These are phyloP conservation scores for Candolleomyces eurysporus DNA, from an alignment of 768 basidiomycete genomes.

Conservation along the genomic window DNA sequence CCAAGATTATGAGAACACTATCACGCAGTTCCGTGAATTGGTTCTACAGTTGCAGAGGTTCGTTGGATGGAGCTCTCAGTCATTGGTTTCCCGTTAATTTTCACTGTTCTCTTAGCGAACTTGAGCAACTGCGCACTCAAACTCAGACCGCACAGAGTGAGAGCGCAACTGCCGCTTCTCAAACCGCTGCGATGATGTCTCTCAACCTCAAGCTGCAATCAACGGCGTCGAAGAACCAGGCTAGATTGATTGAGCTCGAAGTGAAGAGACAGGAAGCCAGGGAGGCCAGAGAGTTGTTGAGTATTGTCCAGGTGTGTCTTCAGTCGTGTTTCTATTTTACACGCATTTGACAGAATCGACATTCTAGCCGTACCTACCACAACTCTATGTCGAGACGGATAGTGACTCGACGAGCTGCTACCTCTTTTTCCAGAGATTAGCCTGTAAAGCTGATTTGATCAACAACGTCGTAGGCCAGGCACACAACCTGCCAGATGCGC, in stretches of 20 bases:
- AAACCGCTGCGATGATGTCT: conserved; percentile 92
- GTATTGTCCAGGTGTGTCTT: conserved; percentile 70
- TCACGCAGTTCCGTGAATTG: conserved; percentile 89
- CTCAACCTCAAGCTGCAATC: conserved; percentile 94
- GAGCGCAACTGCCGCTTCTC: conserved; percentile 78
- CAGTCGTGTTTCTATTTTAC: neutral
- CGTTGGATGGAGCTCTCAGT: conserved; percentile 3
- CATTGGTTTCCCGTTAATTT: neutral
- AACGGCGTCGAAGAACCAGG: conserved; percentile 86
- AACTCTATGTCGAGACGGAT: conserved; percentile 87
- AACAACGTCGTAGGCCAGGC: conserved; percentile 78
- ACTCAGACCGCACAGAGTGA: conserved; percentile 84
- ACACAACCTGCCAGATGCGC: conserved; percentile 81
- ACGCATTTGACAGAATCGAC: conserved; percentile 7
- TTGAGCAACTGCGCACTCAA: conserved; percentile 78
- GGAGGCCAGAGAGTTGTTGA: conserved; percentile 76
- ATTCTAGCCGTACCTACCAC: conserved; percentile 82
- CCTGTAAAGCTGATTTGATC: conserved; percentile 84
- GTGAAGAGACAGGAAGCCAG: conserved; percentile 80
- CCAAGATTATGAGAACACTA: conserved; percentile 84
- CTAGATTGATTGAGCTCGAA: conserved; percentile 86
- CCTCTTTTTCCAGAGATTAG: conserved; percentile 89
- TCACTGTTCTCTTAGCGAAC: conserved; percentile 55
- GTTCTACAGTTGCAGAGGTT: conserved; percentile 83
- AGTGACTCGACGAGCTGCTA: conserved; percentile 86